Conservation (phyloP, 352 stramenopile genomes). For the Phytophthora sojae region DNA sequence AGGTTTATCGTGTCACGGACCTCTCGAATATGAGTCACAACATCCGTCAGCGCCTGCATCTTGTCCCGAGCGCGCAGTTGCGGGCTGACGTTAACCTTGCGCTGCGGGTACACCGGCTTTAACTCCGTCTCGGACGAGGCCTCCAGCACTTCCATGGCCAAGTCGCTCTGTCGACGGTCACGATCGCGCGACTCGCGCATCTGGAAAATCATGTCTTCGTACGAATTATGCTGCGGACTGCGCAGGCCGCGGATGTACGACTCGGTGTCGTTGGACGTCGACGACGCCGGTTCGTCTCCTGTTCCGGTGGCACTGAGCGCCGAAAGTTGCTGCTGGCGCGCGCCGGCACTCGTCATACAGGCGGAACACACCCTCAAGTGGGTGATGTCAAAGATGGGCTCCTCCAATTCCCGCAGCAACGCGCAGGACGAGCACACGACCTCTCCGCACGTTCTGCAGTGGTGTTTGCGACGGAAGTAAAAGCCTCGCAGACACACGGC, state of each 20-base stretch:
- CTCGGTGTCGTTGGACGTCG: constrained; percentile 62
- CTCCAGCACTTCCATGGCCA: constrained; percentile 39
- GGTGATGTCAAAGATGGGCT: constrained; percentile 74
- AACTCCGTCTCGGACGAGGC: constrained; percentile 24
- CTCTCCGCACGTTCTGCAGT: constrained; percentile 75
- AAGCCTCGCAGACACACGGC: constrained; percentile 76
- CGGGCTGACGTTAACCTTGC: constrained; percentile 23
- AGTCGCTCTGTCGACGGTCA: constrained; percentile 51
- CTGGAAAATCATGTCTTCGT: constrained; percentile 68
- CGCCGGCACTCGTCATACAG: constrained; percentile 58
- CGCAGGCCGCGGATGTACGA: constrained; percentile 55
- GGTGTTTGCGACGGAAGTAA: constrained; percentile 79
- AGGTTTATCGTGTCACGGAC: constrained; percentile 77
- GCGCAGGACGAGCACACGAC: constrained; percentile 78
- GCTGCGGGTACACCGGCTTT: constrained; percentile 21
- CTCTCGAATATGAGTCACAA: constrained; percentile 72
- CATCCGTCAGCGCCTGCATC: constrained; percentile 57
- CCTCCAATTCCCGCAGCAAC: constrained; percentile 63
- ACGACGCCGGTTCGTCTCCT: constrained; percentile 48
- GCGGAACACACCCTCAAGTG: constrained; percentile 70
- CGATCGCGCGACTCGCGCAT: constrained; percentile 63
- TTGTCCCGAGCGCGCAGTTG: constrained; percentile 52
- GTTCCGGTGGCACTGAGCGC: constrained; percentile 24
- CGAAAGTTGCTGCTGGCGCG: constrained; percentile 29
- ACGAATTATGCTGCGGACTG: constrained; percentile 63